phyloP scores from a whole-genome alignment of 1,139 yeast species.

The Saccharomycopsis hybrid region DNA sequence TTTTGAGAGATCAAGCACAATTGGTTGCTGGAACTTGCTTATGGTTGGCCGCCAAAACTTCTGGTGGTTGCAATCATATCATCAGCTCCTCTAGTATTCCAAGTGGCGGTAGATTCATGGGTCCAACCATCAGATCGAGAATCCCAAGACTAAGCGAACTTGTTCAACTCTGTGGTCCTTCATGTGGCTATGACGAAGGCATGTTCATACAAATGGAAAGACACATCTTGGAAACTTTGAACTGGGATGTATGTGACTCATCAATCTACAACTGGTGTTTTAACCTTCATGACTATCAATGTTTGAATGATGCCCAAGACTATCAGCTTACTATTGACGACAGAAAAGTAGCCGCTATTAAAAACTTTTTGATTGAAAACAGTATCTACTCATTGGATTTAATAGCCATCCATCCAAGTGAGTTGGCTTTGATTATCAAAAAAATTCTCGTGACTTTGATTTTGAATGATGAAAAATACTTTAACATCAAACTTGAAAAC shows the following conservation, averaged over 20 bases:
- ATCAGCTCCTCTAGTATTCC: conserved; percentile 44
- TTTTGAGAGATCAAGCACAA: conserved; percentile 55
- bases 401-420: conserved; percentile 15
- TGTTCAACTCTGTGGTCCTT: conserved; percentile 54
- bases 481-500: conserved; percentile 12
- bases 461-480: conserved; percentile 20
- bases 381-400: conserved; percentile 15
- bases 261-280: conserved; percentile 48
- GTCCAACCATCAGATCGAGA: conserved; percentile 63
- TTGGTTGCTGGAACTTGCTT: conserved; percentile 59
- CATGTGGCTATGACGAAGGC: conserved; percentile 51
- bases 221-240: conserved; percentile 51
- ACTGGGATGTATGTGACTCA: conserved; percentile 59
- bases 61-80: conserved; percentile 68
- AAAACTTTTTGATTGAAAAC: conserved; percentile 19
- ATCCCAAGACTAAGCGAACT: conserved; percentile 58
- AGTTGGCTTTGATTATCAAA: conserved; percentile 18
- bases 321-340: conserved; percentile 7
- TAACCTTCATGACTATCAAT: conserved; percentile 31
- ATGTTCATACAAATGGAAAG: conserved; percentile 53
- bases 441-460: conserved; percentile 20
- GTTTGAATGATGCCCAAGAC: conserved; percentile 6
- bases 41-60: conserved; percentile 59
- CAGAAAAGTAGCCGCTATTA: conserved; percentile 15
- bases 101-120: conserved; percentile 54